Conservation (phyloP, 148 eudicot species). For the Tetragonia tetragonoides region DNA sequence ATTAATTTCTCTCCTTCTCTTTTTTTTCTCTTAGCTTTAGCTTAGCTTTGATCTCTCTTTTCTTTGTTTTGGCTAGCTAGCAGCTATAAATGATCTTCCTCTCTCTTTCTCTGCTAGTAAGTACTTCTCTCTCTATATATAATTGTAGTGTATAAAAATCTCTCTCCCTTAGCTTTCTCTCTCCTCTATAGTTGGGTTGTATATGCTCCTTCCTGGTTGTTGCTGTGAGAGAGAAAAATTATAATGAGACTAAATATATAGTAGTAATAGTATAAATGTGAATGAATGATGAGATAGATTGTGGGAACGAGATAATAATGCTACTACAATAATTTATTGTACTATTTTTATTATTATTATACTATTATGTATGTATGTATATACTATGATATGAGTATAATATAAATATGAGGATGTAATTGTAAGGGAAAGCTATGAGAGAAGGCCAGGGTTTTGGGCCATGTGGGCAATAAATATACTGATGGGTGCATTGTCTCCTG, state of each 20-base stretch:
- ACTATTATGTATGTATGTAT: background rate
- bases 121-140: constrained; percentile 19
- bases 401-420: constrained; percentile 9
- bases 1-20: background rate
- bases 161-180: constrained; percentile 7
- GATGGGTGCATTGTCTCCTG: constrained; percentile 32
- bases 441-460: constrained; percentile 10
- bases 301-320: background rate
- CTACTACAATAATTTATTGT: background rate
- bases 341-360: background rate
- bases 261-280: background rate
- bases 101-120: background rate
- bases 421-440: background rate
- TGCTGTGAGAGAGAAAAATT: constrained; percentile 7
- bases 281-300: background rate
- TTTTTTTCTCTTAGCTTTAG: background rate
- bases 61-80: background rate
- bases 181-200: constrained; percentile 27
- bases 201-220: constrained; percentile 30
- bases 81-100: background rate
- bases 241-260: background rate
- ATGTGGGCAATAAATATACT: constrained; percentile 30
- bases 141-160: constrained; percentile 17
- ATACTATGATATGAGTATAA: background rate
- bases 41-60: too few relatives aligned